Evolutionary conservation across 139 green algal species (phyloP), one percentile per base, ranked within the genome.

Genomic region (Micromonas commoda): DNA sequence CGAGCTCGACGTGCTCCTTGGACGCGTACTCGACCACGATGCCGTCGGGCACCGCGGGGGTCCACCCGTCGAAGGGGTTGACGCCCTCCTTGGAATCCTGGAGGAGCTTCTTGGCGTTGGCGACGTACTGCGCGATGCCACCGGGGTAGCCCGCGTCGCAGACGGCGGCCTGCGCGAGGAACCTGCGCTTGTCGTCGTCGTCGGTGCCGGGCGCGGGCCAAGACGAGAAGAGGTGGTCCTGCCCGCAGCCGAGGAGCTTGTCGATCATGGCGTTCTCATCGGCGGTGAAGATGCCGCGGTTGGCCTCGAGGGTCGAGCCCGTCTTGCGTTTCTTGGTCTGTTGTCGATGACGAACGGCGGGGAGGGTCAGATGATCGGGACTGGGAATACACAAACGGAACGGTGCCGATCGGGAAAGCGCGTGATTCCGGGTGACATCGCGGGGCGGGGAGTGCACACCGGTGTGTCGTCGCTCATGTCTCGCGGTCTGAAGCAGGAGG

Each of bases 61-160:
- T 86, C 81, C 88, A 98, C 19, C 94, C 94, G 20, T 97, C 91
- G 78, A 97, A 97, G 0, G 94, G 86, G 85, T 98, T 99, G 28
- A 80, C 77, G 0, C 95, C 93, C 57, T 92, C 88, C 72, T 86
- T 88, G 2, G 90, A 93, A 32, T 95, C 90, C 19, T 83, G 51
- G 28, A 99, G 86, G 63, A 99, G 91, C 37, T 86, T 64, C 53
- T 82, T 83, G 0, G 95, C 95, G 76, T 97, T 97, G 23, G 39
- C 2, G 16, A 98, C 88, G 81, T 99, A 99, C 0, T 82, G 79
- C 2, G 38, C 6, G 0, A 99, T 66, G 19, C 95, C 95, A 0
- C 90, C 94, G 2, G 89, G 85, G 75, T 98, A 98, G 63, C 54
- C 88, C 1, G 35, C 64, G 76, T 98, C 86, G 75, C 96, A 77